Evolutionary conservation across 2,329 filamentous ascomycete species (phyloP), one percentile per base, ranked within the genome.

Genomic region (Penicillium sclerotigenum): DNA sequence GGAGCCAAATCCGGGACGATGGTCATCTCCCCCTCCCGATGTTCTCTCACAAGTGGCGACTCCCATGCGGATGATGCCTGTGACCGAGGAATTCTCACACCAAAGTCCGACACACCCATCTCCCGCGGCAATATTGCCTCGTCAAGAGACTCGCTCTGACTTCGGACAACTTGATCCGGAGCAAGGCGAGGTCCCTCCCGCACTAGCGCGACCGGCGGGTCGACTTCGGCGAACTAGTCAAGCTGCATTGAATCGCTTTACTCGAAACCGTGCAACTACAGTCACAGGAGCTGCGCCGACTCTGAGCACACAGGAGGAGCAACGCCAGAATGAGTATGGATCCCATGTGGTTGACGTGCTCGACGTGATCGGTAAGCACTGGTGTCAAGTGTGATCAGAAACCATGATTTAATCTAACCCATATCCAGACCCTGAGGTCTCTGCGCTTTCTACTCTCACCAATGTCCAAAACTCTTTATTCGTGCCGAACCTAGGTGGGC

Each of bases 401-500:
- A 31, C 13, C 33, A 36, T 56, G 43, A 46, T 10, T 64, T 51
- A 22, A 29, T 57, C 61, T 73, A 54, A 77, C 60, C 24, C 26
- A 8, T 56, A 28, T 6, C 14, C 61, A 91, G 90, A 95, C 65
- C 90, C 90, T 40, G 89, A 95, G 75, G 86, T 96, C 4, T 85
- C 89, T 34, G 90, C 90, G 0, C 77, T 96, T 4, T 90, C 89
- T 0, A 93, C 90, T 14, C 81, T 95, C 10, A 95, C 89, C 41
- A 96, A 96, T 66, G 87, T 96, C 20, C 90, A 95, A 67, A 96
- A 96, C 70, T 94, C 90, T 0, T 83, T 96, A 10, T 95, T 95
- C 73, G 78, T 95, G 2, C 91, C 91, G 0, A 87, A 91, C 61
- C 79, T 95, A n/a, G 90, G 90, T 38, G 78, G 80, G 56, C 85